A percentile compares a stretch with the other conserved stretches of the same genome.
Evolutionary conservation across 2,329 filamentous ascomycete genomes (phyloP).

Genomic region (Tolypocladium ovalisporum): DNA sequence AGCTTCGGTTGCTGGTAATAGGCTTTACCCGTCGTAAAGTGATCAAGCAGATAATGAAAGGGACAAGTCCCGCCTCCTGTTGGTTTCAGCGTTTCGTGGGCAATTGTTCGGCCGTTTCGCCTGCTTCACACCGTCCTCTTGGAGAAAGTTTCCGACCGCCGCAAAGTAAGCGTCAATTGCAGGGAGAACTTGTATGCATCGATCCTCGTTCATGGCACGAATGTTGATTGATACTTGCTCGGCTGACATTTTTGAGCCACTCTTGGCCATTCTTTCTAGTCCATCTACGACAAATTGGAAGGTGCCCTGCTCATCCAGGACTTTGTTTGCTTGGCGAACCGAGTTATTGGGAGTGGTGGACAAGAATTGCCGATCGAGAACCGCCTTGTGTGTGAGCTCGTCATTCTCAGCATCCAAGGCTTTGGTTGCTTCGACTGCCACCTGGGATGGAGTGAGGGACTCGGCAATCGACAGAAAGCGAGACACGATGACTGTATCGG

Average conservation of each 20-base stretch:
- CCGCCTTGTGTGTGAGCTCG: conserved; percentile 8
- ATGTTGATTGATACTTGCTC: conserved; percentile 2
- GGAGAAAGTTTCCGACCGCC: neutral
- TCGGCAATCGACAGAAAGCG: conserved; percentile 6
- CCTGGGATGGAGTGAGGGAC: conserved; percentile 1
- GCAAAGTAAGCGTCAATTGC: conserved; percentile 4
- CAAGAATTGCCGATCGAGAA: conserved; percentile 5
- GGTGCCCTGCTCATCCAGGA: conserved; percentile 3
- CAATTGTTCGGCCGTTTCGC: neutral
- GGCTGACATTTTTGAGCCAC: conserved; percentile 1
- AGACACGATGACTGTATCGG: conserved; percentile 6
- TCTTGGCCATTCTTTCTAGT: neutral
- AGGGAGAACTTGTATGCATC: conserved; percentile 4
- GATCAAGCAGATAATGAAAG: neutral
- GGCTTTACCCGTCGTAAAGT: neutral
- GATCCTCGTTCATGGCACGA: conserved; percentile 4
- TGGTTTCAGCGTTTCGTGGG: neutral
- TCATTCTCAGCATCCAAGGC: conserved; percentile 7
- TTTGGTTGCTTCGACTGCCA: neutral
- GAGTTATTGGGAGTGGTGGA: neutral
- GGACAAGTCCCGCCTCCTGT: neutral
- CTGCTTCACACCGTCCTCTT: neutral
- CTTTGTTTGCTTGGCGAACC: conserved; percentile 3
- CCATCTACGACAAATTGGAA: conserved; percentile 7
- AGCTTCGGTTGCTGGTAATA: neutral